Conservation (phyloP, 2,329 filamentous ascomycete species). For the Apiospora phragmitis region DNA sequence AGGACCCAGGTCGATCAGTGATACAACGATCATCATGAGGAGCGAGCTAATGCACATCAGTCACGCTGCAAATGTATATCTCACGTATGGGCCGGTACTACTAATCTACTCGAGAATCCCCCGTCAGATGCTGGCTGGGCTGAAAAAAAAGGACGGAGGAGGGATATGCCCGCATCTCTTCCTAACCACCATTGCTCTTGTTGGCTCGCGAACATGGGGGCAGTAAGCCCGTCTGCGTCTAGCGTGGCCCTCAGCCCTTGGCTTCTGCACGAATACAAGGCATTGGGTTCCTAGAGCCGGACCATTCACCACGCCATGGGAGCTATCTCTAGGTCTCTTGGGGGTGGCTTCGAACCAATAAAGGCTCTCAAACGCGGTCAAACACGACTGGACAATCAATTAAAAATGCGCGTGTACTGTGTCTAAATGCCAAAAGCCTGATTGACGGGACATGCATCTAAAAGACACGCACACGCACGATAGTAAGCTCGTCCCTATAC, state of each 20-base stretch:
- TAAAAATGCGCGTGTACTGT: slow-evolving; percentile 41
- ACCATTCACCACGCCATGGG: slow-evolving; percentile 26
- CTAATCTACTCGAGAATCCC: slow-evolving; percentile 6
- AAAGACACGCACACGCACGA: neutral
- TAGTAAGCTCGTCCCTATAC: neutral
- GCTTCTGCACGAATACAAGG: slow-evolving; percentile 33
- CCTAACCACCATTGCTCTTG: slow-evolving; percentile 8
- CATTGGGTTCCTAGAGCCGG: slow-evolving; percentile 23
- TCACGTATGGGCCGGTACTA: neutral
- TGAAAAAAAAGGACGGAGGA: neutral
- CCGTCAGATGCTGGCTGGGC: slow-evolving; percentile 3
- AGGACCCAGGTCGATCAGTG: neutral
- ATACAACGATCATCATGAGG: slow-evolving; percentile 1
- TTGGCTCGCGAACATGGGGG: slow-evolving; percentile 12
- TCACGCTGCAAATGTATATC: slow-evolving; percentile 6
- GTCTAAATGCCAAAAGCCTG: slow-evolving; percentile 17
- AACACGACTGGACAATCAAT: slow-evolving; percentile 39
- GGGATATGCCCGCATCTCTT: neutral
- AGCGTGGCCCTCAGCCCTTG: slow-evolving; percentile 31
- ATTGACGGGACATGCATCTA: slow-evolving; percentile 8
- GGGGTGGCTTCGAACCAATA: slow-evolving; percentile 33
- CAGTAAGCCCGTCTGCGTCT: slow-evolving; percentile 2
- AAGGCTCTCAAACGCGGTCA: slow-evolving; percentile 34
- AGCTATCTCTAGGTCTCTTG: slow-evolving; percentile 25
- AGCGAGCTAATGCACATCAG: slow-evolving; percentile 9